Evolutionary conservation across 306 rosid genomes (phyloP).

Genomic region (Cucurbita ficifolia): DNA sequence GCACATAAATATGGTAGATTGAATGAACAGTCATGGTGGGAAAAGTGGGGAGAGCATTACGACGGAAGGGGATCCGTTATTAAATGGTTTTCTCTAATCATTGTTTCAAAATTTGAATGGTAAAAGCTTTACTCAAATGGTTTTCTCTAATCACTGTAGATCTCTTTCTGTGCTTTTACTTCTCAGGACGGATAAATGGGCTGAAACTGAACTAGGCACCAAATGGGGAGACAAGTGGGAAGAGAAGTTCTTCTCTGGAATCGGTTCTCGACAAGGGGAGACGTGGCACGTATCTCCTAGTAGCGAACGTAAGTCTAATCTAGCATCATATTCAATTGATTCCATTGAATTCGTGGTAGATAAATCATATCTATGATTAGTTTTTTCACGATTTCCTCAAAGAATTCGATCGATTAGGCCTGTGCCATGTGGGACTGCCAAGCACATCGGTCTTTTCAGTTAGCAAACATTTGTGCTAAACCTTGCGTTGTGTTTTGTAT

Average conservation of each 20-base stretch:
- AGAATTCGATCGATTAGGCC: neutral
- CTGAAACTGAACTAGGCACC: constrained; percentile 89
- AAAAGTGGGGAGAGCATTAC: constrained; percentile 97
- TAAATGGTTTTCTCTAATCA: constrained; percentile 56
- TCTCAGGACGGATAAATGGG: constrained; percentile 98
- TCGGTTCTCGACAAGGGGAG: constrained; percentile 95
- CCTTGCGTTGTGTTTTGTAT: neutral
- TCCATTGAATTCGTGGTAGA: neutral
- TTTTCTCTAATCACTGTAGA: constrained; percentile 18
- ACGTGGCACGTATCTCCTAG: constrained; percentile 91
- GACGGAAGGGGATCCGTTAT: constrained; percentile 96
- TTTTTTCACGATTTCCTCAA: neutral
- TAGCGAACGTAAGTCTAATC: constrained; percentile 59
- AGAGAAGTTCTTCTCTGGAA: constrained; percentile 81
- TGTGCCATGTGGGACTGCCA: neutral
- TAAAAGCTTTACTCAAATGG: constrained; percentile 28
- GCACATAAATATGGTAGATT: constrained; percentile 95
- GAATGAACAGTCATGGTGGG: constrained; percentile 99
- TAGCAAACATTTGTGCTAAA: neutral
- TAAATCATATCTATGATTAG: neutral
- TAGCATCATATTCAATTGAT: neutral
- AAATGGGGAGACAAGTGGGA: constrained; percentile 99
- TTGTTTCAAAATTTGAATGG: neutral
- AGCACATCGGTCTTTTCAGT: neutral
- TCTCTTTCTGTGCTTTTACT: neutral